Evolutionary conservation across 2,329 filamentous ascomycete genomes (phyloP).

Genomic region (Acrocalymma vagum): DNA sequence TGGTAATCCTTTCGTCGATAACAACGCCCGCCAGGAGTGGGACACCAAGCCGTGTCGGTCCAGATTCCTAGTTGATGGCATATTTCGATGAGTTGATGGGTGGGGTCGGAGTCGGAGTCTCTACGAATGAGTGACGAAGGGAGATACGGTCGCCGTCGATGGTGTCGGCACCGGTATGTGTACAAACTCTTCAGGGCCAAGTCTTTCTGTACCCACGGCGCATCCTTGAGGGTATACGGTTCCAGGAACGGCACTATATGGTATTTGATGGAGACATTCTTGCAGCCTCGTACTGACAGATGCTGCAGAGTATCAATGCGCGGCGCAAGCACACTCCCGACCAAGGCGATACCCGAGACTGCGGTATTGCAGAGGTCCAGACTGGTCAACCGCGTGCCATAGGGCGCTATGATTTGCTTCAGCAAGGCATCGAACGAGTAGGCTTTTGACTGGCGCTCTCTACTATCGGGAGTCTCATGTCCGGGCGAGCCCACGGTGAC

Average conservation of each 20-base stretch:
- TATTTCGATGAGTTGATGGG: constrained; percentile 66
- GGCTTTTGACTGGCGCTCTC: constrained; percentile 61
- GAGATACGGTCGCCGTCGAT: constrained; percentile 67
- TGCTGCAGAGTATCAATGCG: constrained; percentile 65
- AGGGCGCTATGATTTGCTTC: constrained; percentile 63
- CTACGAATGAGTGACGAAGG: constrained; percentile 62
- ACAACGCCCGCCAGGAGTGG: constrained; percentile 65
- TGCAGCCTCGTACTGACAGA: constrained; percentile 68
- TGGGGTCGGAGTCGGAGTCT: constrained; percentile 68
- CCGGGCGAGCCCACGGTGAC: constrained; percentile 46
- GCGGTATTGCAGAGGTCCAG: constrained; percentile 69
- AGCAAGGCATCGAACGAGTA: constrained; percentile 68
- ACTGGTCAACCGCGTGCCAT: constrained; percentile 64
- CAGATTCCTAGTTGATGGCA: constrained; percentile 67
- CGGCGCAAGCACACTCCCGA: constrained; percentile 62
- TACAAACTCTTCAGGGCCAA: constrained; percentile 68
- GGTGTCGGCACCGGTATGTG: constrained; percentile 69
- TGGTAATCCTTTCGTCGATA: constrained; percentile 66
- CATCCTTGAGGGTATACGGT: constrained; percentile 52
- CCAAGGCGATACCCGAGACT: constrained; percentile 65
- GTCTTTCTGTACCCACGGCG: constrained; percentile 51
- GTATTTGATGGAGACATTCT: constrained; percentile 71
- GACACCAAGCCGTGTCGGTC: constrained; percentile 70
- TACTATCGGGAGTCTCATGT: constrained; percentile 49
- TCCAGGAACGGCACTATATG: constrained; percentile 67